A percentile compares a stretch with the other conserved stretches of the same genome.
Conservation (phyloP, 2,329 filamentous ascomycete genomes). For the Rutstroemia sp. region DNA sequence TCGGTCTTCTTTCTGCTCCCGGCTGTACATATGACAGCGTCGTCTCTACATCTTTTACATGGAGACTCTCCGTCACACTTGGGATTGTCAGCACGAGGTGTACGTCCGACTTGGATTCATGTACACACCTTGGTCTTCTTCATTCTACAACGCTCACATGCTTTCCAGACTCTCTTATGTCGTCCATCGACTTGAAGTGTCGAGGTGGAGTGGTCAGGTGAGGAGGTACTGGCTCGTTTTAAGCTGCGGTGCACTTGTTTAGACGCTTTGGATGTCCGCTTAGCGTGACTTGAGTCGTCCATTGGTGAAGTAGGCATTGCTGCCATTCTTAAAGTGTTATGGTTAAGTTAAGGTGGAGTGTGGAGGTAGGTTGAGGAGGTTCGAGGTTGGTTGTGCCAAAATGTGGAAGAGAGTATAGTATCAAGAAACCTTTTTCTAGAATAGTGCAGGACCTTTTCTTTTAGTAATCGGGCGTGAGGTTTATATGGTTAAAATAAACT, state of each 20-base stretch:
- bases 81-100: constrained; percentile 5
- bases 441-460: not conserved
- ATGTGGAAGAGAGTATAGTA: not conserved
- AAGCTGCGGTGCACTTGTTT: not conserved
- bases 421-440: not conserved
- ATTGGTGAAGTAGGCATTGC: not conserved
- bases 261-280: not conserved
- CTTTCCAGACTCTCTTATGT: constrained; percentile 40
- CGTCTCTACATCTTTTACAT: constrained; percentile 60
- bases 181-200: not conserved
- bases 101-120: not conserved
- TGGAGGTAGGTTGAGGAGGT: not conserved
- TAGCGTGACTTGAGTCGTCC: not conserved
- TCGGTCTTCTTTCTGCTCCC: constrained; percentile 61
- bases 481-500: not conserved
- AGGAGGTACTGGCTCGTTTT: not conserved
- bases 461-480: not conserved
- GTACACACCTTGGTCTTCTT: constrained; percentile 59
- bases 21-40: constrained; percentile 55
- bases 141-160: constrained; percentile 59
- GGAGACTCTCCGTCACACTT: constrained; percentile 60
- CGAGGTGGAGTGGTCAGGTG: not conserved
- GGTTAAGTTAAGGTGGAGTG: not conserved
- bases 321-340: not conserved
- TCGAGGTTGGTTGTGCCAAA: not conserved